Percentiles rank a stretch among this genome's conserved stretches.
These are phyloP conservation scores for Pleurotus cornucopiae DNA, from an alignment of 768 basidiomycete genomes.

Conservation along the genomic window DNA sequence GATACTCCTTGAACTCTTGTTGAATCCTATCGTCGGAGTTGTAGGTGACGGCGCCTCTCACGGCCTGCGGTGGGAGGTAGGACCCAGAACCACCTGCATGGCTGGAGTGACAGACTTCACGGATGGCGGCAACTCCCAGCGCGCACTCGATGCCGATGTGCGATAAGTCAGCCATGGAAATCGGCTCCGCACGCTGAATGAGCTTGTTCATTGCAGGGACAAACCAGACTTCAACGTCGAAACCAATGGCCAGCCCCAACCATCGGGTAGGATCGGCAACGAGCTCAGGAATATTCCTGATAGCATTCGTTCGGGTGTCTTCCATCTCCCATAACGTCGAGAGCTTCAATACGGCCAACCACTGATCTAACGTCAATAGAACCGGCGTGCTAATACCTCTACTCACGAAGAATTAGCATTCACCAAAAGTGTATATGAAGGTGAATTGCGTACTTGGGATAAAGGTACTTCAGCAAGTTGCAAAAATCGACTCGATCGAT, in stretches of 20 bases:
- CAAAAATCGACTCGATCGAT: conserved; percentile 20
- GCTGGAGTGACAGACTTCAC: not conserved
- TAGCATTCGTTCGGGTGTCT: conserved; percentile 22
- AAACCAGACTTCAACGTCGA: conserved; percentile 29
- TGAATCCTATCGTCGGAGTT: too few relatives aligned
- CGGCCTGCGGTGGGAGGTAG: too few relatives aligned
- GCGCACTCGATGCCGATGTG: conserved; percentile 22
- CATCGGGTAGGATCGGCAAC: conserved; percentile 19
- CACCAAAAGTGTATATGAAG: not conserved
- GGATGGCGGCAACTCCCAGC: conserved; percentile 16
- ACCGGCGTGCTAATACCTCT: too few relatives aligned
- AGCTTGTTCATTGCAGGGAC: conserved; percentile 23
- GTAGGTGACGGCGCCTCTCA: too few relatives aligned
- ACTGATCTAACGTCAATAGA: conserved; percentile 20
- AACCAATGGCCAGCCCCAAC: conserved; percentile 24
- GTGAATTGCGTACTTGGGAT: conserved; percentile 18
- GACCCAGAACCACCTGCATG: too few relatives aligned
- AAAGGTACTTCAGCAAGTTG: conserved; percentile 20
- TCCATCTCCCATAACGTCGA: conserved; percentile 29
- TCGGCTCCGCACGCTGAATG: conserved; percentile 16
- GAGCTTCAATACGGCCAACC: conserved; percentile 30
- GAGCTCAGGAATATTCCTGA: conserved; percentile 14
- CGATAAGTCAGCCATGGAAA: conserved; percentile 21
- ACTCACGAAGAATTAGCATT: too few relatives aligned
- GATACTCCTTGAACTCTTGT: too few relatives aligned